Percentiles rank a stretch among this genome's conserved stretches.
Conservation (phyloP, 805 yeast genomes). For the Lipomyces chichibuensis region DNA sequence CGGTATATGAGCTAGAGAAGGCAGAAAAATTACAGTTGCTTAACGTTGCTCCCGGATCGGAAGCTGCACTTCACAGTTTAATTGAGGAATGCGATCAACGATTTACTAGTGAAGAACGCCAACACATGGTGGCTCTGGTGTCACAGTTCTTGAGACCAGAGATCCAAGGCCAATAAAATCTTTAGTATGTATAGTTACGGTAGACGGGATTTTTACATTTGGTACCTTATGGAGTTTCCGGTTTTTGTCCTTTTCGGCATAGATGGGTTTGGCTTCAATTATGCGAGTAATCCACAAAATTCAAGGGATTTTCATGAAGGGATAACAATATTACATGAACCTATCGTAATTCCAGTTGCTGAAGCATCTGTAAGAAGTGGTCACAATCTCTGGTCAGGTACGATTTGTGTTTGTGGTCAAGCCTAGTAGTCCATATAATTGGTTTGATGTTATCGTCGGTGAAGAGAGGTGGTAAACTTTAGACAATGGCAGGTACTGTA, state of each 20-base stretch:
- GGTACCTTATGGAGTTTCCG: background rate
- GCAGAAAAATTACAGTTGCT: constrained; percentile 83
- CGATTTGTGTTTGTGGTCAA: too few relatives aligned
- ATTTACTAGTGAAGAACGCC: constrained; percentile 67
- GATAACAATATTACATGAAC: too few relatives aligned
- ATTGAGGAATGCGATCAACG: constrained; percentile 93
- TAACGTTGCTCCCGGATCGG: constrained; percentile 74
- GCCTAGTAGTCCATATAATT: too few relatives aligned
- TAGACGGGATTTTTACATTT: background rate
- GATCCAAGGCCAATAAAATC: background rate
- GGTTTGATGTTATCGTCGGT: too few relatives aligned
- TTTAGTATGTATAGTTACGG: background rate
- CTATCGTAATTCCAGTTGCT: too few relatives aligned
- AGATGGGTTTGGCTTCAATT: too few relatives aligned
- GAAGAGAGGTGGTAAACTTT: too few relatives aligned
- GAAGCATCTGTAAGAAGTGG: too few relatives aligned
- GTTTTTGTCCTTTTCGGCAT: background rate
- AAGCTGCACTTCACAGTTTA: constrained; percentile 76
- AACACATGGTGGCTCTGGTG: constrained; percentile 60
- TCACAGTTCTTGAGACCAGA: constrained; percentile 54
- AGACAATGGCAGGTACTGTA: too few relatives aligned
- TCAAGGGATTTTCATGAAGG: too few relatives aligned
- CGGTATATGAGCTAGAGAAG: constrained; percentile 63
- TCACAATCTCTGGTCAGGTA: background rate
- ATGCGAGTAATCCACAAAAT: too few relatives aligned